Conservation (phyloP, 768 basidiomycete genomes). For the Amanita inopinata region DNA sequence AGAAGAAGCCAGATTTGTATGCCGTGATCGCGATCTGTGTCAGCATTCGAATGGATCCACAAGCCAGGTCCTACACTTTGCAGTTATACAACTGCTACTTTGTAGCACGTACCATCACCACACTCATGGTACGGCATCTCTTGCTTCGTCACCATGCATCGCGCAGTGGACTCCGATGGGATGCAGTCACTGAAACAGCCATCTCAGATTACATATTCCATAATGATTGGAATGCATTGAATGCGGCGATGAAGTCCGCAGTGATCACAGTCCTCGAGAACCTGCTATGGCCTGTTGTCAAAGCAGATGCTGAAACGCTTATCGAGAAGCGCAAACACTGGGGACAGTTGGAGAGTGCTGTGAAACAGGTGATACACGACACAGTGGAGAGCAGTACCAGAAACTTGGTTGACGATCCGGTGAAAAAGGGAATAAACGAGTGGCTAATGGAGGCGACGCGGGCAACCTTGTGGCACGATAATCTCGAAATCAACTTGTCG, state of each 20-base stretch:
- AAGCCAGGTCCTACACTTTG: background rate
- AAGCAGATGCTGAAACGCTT: background rate
- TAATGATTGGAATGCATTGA: background rate
- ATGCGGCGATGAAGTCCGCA: background rate
- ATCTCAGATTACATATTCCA: background rate
- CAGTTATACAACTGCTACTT: conserved; percentile 6
- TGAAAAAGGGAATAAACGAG: background rate
- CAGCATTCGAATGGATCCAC: background rate
- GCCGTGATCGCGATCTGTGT: background rate
- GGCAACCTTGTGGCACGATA: background rate
- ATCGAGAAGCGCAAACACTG: background rate
- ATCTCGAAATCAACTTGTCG: background rate
- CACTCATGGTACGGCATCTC: conserved; percentile 1
- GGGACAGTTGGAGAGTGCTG: background rate
- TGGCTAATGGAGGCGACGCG: background rate
- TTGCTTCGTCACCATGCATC: background rate
- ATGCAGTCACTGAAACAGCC: background rate
- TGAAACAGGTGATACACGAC: background rate
- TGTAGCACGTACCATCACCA: background rate
- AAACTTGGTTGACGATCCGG: background rate
- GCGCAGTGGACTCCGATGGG: background rate
- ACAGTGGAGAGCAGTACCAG: background rate
- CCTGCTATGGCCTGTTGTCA: conserved; percentile 1
- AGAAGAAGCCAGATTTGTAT: conserved; percentile 2
- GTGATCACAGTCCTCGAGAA: background rate